These are phyloP conservation scores for Coelastrella sp. DNA, from an alignment of 139 green algal genomes.

Conservation along the genomic window DNA sequence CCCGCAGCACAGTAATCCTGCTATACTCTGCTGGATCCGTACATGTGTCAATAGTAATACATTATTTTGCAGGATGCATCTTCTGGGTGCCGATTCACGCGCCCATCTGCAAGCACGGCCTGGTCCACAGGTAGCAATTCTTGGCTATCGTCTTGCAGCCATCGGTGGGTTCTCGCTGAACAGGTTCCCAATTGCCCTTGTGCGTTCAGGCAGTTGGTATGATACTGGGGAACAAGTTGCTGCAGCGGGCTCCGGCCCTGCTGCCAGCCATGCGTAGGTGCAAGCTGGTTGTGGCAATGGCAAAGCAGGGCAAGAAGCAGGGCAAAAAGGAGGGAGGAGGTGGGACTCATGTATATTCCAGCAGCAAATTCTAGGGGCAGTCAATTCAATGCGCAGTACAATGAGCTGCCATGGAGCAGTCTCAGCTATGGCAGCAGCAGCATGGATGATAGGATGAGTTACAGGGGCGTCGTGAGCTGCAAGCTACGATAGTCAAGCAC, in stretches of 20 bases:
- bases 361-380: too few species aligned
- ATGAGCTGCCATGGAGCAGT: background rate
- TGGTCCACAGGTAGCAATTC: conserved; percentile 15
- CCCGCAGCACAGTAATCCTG: too few species aligned
- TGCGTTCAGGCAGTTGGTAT: background rate
- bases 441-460: background rate
- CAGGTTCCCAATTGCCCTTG: background rate
- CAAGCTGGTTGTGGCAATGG: conserved; percentile 37
- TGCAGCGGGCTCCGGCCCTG: conserved; percentile 18
- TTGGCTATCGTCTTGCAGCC: background rate
- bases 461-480: too few species aligned
- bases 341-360: too few species aligned
- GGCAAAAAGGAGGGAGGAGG: conserved; percentile 38
- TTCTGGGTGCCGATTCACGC: background rate
- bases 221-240: background rate
- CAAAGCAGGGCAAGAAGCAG: conserved; percentile 38
- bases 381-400: too few species aligned
- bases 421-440: background rate
- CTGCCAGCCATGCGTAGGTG: conserved; percentile 30
- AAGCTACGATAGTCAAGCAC: too few species aligned
- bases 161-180: background rate
- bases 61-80: too few species aligned
- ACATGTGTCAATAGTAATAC: too few species aligned
- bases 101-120: background rate
- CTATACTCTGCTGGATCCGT: too few species aligned